Percentiles rank a stretch among this genome's conserved stretches.
phyloP scores from a whole-genome alignment of 2,329 filamentous ascomycete species.

The Pyrenophora graminea region DNA sequence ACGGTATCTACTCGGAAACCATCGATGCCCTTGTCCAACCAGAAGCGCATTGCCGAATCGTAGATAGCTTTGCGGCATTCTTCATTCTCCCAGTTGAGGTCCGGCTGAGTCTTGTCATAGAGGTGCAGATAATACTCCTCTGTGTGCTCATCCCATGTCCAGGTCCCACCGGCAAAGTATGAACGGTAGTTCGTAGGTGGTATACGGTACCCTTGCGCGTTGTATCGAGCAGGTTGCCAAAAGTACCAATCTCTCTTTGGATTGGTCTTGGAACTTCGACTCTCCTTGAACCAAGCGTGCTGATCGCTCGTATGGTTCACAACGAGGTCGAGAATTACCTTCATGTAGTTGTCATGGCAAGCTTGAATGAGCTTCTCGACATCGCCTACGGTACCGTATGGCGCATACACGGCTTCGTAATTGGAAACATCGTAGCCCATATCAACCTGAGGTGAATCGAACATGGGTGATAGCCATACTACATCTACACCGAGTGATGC shows the following conservation, averaged over 20 bases:
- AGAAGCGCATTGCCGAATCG: constrained; percentile 52
- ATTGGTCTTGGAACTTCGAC: constrained; percentile 54
- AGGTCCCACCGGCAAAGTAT: constrained; percentile 54
- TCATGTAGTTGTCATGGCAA: constrained; percentile 45
- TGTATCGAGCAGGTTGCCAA: constrained; percentile 54
- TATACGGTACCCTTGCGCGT: constrained; percentile 61
- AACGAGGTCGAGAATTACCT: constrained; percentile 47
- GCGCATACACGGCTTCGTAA: constrained; percentile 47
- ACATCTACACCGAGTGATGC: constrained; percentile 51
- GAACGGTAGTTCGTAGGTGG: constrained; percentile 76
- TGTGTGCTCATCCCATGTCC: constrained; percentile 73
- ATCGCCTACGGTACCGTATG: constrained; percentile 47
- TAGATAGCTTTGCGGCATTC: constrained; percentile 52
- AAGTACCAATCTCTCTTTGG: constrained; percentile 61
- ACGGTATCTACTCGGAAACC: constrained; percentile 57
- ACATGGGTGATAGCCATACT: constrained; percentile 48
- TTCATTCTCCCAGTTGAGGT: constrained; percentile 74
- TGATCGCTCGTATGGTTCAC: constrained; percentile 48
- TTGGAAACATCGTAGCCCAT: constrained; percentile 49
- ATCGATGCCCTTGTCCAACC: constrained; percentile 53
- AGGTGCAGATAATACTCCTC: constrained; percentile 76
- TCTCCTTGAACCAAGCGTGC: constrained; percentile 64
- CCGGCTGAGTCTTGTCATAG: constrained; percentile 76
- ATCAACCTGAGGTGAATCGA: constrained; percentile 53
- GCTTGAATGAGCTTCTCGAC: constrained; percentile 46